Evolutionary conservation across 768 basidiomycete species (phyloP), one percentile per base, ranked within the genome.

Genomic region (Pholiota conissans): DNA sequence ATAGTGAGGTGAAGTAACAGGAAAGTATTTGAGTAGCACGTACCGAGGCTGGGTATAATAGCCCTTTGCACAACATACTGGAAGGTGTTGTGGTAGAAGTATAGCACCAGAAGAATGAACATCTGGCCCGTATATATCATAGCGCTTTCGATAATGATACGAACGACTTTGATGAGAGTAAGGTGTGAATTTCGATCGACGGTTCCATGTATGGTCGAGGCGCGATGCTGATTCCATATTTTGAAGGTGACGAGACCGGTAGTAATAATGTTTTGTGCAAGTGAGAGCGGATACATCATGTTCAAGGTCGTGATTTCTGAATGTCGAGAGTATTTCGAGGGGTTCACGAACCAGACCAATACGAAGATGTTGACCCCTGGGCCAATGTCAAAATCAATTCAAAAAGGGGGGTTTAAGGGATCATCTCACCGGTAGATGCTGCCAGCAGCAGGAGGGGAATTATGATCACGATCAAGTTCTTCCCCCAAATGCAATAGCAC

Each of bases 401-500:
- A 20, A 26, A 6, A 34, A 49, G 18, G n/a, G 20, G 14, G 13
- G n/a, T 2, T 16, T n/a, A n/a, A n/a, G n/a, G n/a, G 3, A 20
- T 9, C 35, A 3, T 37, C 56, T 59, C 35, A 67, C 71, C 61
- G 42, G 69, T 58, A 22, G 58, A 63, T 27, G 55, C 63, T 40
- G 61, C 32, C 8, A 72, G 52, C 8, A 72, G 62, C 7, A 67
- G 46, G 20, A 62, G 26, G 16, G 71, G 69, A 37, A 69, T 18
- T 2, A 60, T 24, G 27, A 72, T 62, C 7, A 72, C 52, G 57
- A 51, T 58, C 2, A 57, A 37, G 35, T 60, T 64, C 26, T 60
- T 57, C 34, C 64, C 58, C 71, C 71, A 72, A 10, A 72, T 63
- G 27, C 68, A 61, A 47, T 67, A 72, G 49, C 69, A 70, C 18